Evolutionary conservation across 345 rosid species (phyloP), one percentile per base, ranked within the genome.

Genomic region (Iberis pinnata): DNA sequence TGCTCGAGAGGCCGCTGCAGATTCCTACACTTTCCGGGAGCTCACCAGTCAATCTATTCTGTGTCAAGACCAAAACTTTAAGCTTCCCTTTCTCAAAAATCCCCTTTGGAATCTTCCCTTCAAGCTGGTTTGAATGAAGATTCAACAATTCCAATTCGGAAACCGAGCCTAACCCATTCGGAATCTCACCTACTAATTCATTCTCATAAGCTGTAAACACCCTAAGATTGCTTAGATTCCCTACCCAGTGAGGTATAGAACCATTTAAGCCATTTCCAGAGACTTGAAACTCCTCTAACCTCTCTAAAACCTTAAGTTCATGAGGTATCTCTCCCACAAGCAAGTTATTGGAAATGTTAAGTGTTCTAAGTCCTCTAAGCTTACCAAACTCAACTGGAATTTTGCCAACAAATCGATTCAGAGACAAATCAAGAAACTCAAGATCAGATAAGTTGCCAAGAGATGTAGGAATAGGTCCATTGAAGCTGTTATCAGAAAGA

Each of bases 81-180:
- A 90, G 78, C 78, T 78, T 90, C 64, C 96, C 95, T 76, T 60
- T 79, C 39, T 75, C 71, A 56, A 90, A 90, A 49, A 90, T 58
- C 69, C 88, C 80, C 63, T 67, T 53, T 5, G 98, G 98, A 32
- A 90, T 80, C 48, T 74, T 33, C 75, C 96, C 96, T n/a, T 69
- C 74, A 7, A 90, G 84, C 66, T 68, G 70, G 66, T 90, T 90
- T 0, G 98, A 87, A 54, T 90, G 98, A 69, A 90, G 92, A 75
- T 90, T 90, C 75, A 90, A 70, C 74, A 76, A 68, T 42, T 70
- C 69, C 55, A 90, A 56, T 37, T 81, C 84, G 35, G 95, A 84
- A 68, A 65, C 72, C 2, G 46, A 69, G 19, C 98, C 98, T 35
- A 90, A 71, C 64, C 70, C 77, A 41, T 69, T 73, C 0, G 93